Evolutionary conservation across 2,329 filamentous ascomycete genomes (phyloP), one percentile per base, ranked within the genome.

Genomic region (Fusarium acutatum): DNA sequence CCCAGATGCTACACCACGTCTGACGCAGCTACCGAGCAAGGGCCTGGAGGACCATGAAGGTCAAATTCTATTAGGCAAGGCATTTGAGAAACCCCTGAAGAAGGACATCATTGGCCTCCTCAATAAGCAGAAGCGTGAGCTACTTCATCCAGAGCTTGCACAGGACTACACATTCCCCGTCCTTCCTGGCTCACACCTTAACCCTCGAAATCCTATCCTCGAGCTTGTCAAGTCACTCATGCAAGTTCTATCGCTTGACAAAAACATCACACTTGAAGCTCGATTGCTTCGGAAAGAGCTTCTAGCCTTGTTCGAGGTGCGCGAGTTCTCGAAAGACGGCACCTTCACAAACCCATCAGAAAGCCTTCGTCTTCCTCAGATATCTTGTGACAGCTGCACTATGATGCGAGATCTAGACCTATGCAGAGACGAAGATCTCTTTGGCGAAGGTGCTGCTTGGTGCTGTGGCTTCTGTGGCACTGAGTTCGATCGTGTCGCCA

Each of bases 211-310:
- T 77, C 93, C 96, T 0, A 91, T 94, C 0, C 88, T 99, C 2
- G 95, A 98, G 81, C 89, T 99, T 7, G 94, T 97, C 76, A 99
- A 98, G 83, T 90, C 90, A 24, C 88, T 99, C 47, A 97, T 97
- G 91, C 96, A 98, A 80, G 93, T 99, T 15, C 87, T 99, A 10
- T 93, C 91, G 38, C 89, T 99, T 2, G 96, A 97, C 83, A 96
- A 96, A 82, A 94, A 94, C 76, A 96, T 97, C 77, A 92, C 91
- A 0, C 90, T 97, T 53, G 96, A 98, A 82, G 95, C 94, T 6
- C 91, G 96, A 11, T 86, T 97, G 4, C 87, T 99, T 2, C 91
- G 97, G 60, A 97, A 97, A 77, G 96, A 98, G 68, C 87, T 99
- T 0, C 89, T 99, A 1, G 89, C 92, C 15, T 88, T 98, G 59